A percentile compares a stretch with the other conserved stretches of the same genome.
phyloP scores from a whole-genome alignment of 2,329 filamentous ascomycete genomes.

The Exophiala sp. region DNA sequence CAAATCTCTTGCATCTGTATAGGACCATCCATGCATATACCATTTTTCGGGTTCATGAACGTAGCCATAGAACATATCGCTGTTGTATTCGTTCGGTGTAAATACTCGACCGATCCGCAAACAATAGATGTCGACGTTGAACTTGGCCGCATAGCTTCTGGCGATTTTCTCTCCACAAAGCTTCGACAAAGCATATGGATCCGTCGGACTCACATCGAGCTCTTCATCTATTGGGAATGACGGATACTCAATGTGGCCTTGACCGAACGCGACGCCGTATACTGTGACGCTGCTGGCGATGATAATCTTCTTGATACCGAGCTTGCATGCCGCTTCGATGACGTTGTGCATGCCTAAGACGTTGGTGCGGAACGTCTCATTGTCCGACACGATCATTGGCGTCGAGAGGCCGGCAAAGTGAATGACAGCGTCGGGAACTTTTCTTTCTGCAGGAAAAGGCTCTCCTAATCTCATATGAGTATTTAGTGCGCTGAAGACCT shows the following conservation, averaged over 20 bases:
- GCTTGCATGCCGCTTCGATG: slow-evolving; percentile 55
- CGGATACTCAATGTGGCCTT: slow-evolving; percentile 55
- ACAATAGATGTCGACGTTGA: slow-evolving; percentile 55
- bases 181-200: slow-evolving; percentile 58
- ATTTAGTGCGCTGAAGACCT: slow-evolving; percentile 52
- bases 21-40: slow-evolving; percentile 60
- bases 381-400: slow-evolving; percentile 58
- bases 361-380: slow-evolving; percentile 57
- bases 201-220: slow-evolving; percentile 57
- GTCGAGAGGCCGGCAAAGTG: slow-evolving; percentile 57
- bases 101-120: slow-evolving; percentile 60
- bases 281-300: slow-evolving; percentile 38
- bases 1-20: slow-evolving; percentile 59
- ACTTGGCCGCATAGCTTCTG: slow-evolving; percentile 54
- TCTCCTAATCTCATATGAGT: slow-evolving; percentile 55
- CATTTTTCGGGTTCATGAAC: slow-evolving; percentile 49
- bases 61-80: slow-evolving; percentile 48
- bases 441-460: slow-evolving; percentile 41
- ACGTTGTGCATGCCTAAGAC: slow-evolving; percentile 58
- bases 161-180: slow-evolving; percentile 56
- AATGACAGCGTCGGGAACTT: slow-evolving; percentile 57
- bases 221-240: slow-evolving; percentile 58
- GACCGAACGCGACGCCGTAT: slow-evolving; percentile 59
- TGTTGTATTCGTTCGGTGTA: slow-evolving; percentile 57
- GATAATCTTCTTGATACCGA: not conserved